Conservation (phyloP, 306 rosid genomes). For the Pterocarpus santalinus region DNA sequence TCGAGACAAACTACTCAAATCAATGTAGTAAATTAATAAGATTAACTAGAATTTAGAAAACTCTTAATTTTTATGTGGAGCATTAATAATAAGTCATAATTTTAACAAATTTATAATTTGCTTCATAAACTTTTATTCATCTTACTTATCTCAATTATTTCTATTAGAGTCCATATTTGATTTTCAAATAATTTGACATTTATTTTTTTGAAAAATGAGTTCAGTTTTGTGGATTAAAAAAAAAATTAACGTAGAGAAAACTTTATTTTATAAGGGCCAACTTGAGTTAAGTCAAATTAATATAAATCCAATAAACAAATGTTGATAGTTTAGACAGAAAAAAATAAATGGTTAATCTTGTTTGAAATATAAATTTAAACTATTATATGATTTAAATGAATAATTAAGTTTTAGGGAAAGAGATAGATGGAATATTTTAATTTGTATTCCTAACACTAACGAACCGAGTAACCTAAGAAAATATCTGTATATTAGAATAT, state of each 20-base stretch:
- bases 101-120: too few species aligned
- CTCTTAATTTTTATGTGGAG: too few species aligned
- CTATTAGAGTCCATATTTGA: too few species aligned
- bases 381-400: not conserved
- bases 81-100: too few species aligned
- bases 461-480: not conserved
- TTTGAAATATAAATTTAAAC: not conserved
- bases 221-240: too few species aligned
- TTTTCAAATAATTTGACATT: too few species aligned
- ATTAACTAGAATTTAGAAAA: not conserved
- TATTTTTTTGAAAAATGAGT: too few species aligned
- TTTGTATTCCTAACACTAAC: not conserved
- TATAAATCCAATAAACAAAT: too few species aligned
- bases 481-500: not conserved
- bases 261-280: too few species aligned
- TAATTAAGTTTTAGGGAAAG: not conserved
- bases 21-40: not conserved
- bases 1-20: not conserved
- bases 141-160: not conserved
- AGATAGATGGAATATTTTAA: not conserved
- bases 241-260: too few species aligned
- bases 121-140: not conserved
- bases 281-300: too few species aligned
- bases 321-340: too few species aligned
- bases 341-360: not conserved